Evolutionary conservation across 768 basidiomycete species (phyloP), one percentile per base, ranked within the genome.

Genomic region (Auricularia cornea): DNA sequence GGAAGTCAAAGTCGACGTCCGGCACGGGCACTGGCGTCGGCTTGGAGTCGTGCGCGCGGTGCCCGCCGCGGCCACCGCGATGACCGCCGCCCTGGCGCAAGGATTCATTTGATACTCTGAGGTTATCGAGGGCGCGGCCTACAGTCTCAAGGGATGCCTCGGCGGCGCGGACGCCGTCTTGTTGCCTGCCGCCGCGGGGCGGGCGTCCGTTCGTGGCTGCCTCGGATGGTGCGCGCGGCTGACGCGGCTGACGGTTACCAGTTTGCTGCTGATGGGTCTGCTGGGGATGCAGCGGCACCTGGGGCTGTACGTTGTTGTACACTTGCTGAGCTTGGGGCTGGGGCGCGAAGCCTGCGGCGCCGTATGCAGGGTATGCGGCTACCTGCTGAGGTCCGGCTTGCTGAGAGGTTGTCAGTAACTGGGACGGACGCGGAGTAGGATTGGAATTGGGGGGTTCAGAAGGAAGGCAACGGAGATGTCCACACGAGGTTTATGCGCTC

Each of bases 1-100:
- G 77, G 72, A 94, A 94, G 76, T 94, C 92, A 70, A 93, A 94
- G 72, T 93, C 92, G 0, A 85, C 85, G 1, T 79, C 71, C 0
- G 91, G 92, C 0, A 93, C 88, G 35, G 76, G 75, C n/a, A 82
- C 63, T 26, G 80, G 79, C 23, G 66, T 71, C 2, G 70, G 66
- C 68, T 79, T 78, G 48, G 31, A 51, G 2, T 72, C 67, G 23
- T 59, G 59, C 16, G 35, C 26, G 14, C 78, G 77, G 16, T 76
- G 73, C 0, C 82, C 78, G 61, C 80, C 70, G 33, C 78, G 77
- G 16, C 74, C 72, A 30, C 68, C 69, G 35, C 35, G 35, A 38
- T 38, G 35, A 30, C 69, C 66, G 11, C 67, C 52, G 14, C 54
- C 30, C 3, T 31, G 23, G 12, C 40, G 61, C 56, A 62, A 60